phyloP scores from a whole-genome alignment of 106 monocot genomes.

The Phalaenopsis aphrodite region DNA sequence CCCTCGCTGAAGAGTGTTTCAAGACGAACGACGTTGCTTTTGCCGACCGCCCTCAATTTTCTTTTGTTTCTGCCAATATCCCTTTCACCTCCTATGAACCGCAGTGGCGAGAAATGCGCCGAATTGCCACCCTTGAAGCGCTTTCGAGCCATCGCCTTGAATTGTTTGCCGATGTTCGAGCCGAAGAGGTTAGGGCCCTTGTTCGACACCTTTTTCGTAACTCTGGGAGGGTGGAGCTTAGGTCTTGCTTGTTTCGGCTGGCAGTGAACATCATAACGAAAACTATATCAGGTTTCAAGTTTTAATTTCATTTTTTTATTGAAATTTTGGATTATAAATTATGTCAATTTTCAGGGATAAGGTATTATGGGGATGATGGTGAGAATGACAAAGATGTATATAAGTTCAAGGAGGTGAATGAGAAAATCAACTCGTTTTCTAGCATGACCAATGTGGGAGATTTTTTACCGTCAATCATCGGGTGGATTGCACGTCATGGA shows the following conservation, averaged over 20 bases:
- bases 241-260: neutral
- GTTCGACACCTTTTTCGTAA: neutral
- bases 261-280: conserved; percentile 8
- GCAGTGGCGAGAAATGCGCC: neutral
- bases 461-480: conserved; percentile 16
- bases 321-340: no score
- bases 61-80: neutral
- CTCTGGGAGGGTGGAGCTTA: conserved; percentile 1
- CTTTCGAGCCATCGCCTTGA: neutral
- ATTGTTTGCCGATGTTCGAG: conserved; percentile 2
- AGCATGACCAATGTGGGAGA: conserved; percentile 15
- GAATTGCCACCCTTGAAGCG: neutral
- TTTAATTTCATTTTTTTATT: no score
- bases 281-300: neutral
- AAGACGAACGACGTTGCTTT: conserved; percentile 10
- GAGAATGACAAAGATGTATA: neutral
- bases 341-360: neutral
- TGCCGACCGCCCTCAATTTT: neutral
- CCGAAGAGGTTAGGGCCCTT: conserved; percentile 6
- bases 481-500: conserved; percentile 2
- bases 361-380: no score
- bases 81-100: neutral
- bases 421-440: neutral
- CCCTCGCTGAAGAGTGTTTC: conserved; percentile 8
- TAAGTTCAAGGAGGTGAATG: conserved; percentile 2